Evolutionary conservation across 202 grass and related monocot genomes (phyloP).

Genomic region (Panicum hallii): DNA sequence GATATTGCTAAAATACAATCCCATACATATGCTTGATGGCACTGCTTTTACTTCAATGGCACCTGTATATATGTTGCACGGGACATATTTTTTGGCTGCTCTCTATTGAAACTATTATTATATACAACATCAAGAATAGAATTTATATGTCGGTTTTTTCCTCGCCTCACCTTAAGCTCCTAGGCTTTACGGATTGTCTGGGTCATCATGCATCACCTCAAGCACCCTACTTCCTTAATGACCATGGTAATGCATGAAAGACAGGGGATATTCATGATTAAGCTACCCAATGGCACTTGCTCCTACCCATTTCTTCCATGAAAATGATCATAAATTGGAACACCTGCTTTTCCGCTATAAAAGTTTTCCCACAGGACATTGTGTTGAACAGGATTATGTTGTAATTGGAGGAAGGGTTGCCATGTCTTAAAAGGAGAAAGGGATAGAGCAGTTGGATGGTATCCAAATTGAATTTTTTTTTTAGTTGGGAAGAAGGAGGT

Average conservation of each 20-base stretch:
- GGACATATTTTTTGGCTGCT: background rate
- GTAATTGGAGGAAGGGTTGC: background rate
- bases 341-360: background rate
- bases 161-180: background rate
- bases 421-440: background rate
- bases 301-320: background rate
- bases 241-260: background rate
- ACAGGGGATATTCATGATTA: background rate
- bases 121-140: background rate
- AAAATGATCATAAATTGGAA: background rate
- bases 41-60: background rate
- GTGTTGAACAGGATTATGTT: background rate
- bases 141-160: background rate
- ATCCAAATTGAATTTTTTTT: background rate
- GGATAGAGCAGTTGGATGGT: background rate
- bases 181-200: background rate
- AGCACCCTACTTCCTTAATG: background rate
- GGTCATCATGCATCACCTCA: background rate
- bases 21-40: background rate
- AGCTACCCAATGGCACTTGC: background rate
- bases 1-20: background rate
- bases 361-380: background rate
- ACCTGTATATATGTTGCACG: background rate
- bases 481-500: background rate
- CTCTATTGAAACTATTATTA: background rate